Evolutionary conservation across 2,329 filamentous ascomycete species (phyloP).

Genomic region (Ophiocordyceps unilateralis): DNA sequence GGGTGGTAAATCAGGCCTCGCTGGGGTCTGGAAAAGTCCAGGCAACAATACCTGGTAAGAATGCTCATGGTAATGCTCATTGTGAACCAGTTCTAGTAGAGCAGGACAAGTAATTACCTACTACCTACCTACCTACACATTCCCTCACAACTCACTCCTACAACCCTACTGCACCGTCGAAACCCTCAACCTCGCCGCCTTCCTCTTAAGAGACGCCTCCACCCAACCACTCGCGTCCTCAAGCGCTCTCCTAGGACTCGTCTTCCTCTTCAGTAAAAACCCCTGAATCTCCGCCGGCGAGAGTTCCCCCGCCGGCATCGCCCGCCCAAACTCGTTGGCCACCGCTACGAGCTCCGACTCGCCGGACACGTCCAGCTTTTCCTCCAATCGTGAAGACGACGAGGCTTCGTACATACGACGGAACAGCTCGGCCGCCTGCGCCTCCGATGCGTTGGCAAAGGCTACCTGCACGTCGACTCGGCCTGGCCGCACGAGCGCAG

Average conservation of each 20-base stretch:
- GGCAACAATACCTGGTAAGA: no score
- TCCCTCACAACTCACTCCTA: no score
- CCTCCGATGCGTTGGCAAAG: slow-evolving; percentile 39
- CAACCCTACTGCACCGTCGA: slow-evolving; percentile 23
- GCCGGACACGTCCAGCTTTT: slow-evolving; percentile 12
- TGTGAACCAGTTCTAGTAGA: no score
- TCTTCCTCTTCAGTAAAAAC: slow-evolving; percentile 45
- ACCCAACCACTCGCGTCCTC: slow-evolving; percentile 37
- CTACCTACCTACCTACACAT: no score
- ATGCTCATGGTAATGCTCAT: no score
- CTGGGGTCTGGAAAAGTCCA: no score
- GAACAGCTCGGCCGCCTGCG: slow-evolving; percentile 40
- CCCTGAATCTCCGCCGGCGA: slow-evolving; percentile 48
- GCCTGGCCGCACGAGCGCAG: slow-evolving; percentile 56
- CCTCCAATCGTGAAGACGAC: not conserved
- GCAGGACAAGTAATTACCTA: no score
- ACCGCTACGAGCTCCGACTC: slow-evolving; percentile 24
- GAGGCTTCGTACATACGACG: slow-evolving; percentile 40
- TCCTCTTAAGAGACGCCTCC: slow-evolving; percentile 30
- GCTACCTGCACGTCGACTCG: slow-evolving; percentile 53
- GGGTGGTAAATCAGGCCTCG: no score
- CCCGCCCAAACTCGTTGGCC: slow-evolving; percentile 29
- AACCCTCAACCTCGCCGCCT: slow-evolving; percentile 29
- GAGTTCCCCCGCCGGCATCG: slow-evolving; percentile 34
- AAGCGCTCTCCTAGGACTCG: slow-evolving; percentile 35